Evolutionary conservation across 1,284 basidiomycete species (phyloP), one percentile per base, ranked within the genome.

Genomic region (Mrakiaceae sp.): DNA sequence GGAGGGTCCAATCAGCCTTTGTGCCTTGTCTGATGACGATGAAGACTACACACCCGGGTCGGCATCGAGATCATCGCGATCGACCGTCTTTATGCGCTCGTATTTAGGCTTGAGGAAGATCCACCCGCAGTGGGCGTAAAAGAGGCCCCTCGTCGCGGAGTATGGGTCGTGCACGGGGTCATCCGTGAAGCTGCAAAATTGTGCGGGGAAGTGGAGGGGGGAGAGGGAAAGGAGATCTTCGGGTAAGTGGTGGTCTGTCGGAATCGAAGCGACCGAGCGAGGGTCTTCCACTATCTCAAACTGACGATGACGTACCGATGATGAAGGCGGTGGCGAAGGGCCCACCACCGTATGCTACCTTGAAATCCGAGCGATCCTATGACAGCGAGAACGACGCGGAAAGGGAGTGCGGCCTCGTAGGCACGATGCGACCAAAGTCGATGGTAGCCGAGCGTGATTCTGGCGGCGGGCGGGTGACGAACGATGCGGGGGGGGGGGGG

Each of bases 41-140:
- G 5, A 10, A 42, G 57, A 3, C 11, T 12, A 71, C 79, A 53
- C 66, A 86, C 87, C 83, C 61, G 83, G 81, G 72, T 90, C 88
- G 27, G 73, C 77, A 16, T 87, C 83, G n/a, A 90, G 77, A 70
- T 90, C 87, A 47, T 82, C 81, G 58, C 80, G 77, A 66, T 90
- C 87, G 40, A 90, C 81, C 2, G 83, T 72, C 46, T 79, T 77
- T 76, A 90, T 78, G 46, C 82, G 79, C 51, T 82, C 79, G 69
- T 90, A 89, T 6, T 73, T 81, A 0, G 86, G 83, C 71, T 88
- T 87, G 76, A 80, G 84, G 73, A 90, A 90, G 70, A 90, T 89
- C 87, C 88, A 90, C 8, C 88, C 88, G 78, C 88, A 82, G 69
- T 90, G 88, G 4, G 87, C 85, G 72, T 83, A 88, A 62, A 86